phyloP scores from a whole-genome alignment of 768 basidiomycete genomes.

The Trametes sanguinea region DNA sequence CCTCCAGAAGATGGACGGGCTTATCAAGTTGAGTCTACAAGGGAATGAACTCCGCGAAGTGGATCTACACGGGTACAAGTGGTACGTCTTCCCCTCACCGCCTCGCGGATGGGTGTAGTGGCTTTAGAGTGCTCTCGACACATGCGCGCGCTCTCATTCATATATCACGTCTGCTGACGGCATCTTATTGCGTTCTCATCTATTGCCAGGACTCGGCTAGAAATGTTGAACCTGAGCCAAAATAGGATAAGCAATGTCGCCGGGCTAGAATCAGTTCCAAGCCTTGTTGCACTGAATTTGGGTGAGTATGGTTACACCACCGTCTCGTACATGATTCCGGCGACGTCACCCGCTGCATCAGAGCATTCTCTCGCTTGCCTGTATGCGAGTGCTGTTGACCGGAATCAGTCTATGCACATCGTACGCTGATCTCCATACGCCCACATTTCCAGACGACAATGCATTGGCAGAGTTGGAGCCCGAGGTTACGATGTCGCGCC shows the following conservation, averaged over 20 bases:
- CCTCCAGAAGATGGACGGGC: conserved; percentile 73
- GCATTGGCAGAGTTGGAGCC: conserved; percentile 54
- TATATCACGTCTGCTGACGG: conserved; percentile 22
- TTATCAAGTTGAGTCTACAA: conserved; percentile 82
- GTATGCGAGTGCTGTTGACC: conserved; percentile 12
- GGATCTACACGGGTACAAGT: conserved; percentile 63
- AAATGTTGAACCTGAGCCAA: conserved; percentile 79
- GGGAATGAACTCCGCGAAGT: conserved; percentile 67
- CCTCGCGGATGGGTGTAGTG: background rate
- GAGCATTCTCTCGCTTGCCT: conserved; percentile 2
- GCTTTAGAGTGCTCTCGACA: background rate
- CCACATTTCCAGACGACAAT: conserved; percentile 63
- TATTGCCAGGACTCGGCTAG: conserved; percentile 51
- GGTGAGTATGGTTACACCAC: conserved; percentile 56
- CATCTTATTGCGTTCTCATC: conserved; percentile 11
- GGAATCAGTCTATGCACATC: background rate
- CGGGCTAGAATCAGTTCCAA: conserved; percentile 63
- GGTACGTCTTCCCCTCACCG: conserved; percentile 52
- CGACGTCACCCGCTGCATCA: conserved; percentile 17
- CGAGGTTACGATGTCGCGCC: conserved; percentile 57
- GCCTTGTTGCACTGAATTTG: conserved; percentile 74
- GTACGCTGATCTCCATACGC: conserved; percentile 14
- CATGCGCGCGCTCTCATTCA: conserved; percentile 11
- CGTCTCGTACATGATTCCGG: conserved; percentile 1
- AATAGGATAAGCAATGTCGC: conserved; percentile 64